Percentiles rank a stretch among this genome's conserved stretches.
Conservation (phyloP, 176 grass and related monocot genomes). For the Tillandsia fasciculata region DNA sequence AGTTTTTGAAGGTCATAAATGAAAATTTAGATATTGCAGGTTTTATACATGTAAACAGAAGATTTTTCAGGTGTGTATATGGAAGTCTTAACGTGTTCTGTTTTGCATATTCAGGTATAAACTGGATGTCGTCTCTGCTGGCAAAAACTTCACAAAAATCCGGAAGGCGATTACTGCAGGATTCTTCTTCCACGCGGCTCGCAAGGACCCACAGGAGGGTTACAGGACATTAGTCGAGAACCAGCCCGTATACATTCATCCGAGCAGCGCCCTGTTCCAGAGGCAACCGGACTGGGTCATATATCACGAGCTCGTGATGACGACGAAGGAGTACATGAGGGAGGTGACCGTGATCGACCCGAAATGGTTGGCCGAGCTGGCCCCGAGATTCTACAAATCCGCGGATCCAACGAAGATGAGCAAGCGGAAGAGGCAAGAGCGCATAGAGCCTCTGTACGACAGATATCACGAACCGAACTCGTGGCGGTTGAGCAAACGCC, state of each 20-base stretch:
- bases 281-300: slow-evolving; percentile 92
- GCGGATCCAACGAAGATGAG: slow-evolving; percentile 84
- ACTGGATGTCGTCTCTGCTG: slow-evolving; percentile 69
- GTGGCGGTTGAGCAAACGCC: slow-evolving; percentile 83
- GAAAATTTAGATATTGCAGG: too few relatives aligned
- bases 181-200: slow-evolving; percentile 79
- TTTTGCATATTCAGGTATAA: slow-evolving; percentile 54
- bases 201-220: slow-evolving; percentile 89
- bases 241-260: slow-evolving; percentile 86
- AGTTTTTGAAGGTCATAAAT: too few relatives aligned
- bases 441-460: slow-evolving; percentile 84
- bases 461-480: slow-evolving; percentile 90
- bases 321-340: slow-evolving; percentile 84
- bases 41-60: too few relatives aligned
- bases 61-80: too few relatives aligned
- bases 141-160: slow-evolving; percentile 87
- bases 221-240: slow-evolving; percentile 88
- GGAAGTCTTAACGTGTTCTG: slow-evolving; percentile 1
- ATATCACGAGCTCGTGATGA: slow-evolving; percentile 88
- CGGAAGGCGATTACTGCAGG: slow-evolving; percentile 84
- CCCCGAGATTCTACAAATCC: slow-evolving; percentile 70
- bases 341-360: slow-evolving; percentile 79
- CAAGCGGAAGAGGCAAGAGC: slow-evolving; percentile 80
- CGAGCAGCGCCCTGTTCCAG: slow-evolving; percentile 78
- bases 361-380: slow-evolving; percentile 71